phyloP scores from a whole-genome alignment of 148 eudicot genomes.

The Chenopodium album region DNA sequence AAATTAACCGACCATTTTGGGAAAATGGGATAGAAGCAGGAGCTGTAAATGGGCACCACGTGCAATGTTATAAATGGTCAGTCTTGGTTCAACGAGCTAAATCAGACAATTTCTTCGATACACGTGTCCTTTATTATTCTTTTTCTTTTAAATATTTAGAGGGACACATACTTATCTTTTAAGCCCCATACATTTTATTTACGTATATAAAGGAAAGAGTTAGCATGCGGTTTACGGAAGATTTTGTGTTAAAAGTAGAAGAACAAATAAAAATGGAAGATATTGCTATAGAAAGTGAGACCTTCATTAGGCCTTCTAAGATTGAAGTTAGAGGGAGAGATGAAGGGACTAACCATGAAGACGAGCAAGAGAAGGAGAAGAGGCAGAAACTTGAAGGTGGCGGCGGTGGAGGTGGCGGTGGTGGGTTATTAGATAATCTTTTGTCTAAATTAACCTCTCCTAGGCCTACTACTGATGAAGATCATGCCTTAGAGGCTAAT shows the following conservation, averaged over 20 bases:
- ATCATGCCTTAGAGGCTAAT: background rate
- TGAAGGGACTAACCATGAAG: slow-evolving; percentile 5
- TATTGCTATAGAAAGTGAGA: slow-evolving; percentile 6
- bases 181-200: background rate
- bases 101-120: slow-evolving; percentile 18
- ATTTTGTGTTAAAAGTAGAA: background rate
- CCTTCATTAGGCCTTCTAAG: background rate
- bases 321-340: slow-evolving; percentile 21
- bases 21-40: background rate
- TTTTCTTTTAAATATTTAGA: background rate
- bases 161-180: background rate
- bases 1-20: slow-evolving; percentile 23
- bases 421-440: slow-evolving; percentile 29
- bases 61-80: slow-evolving; percentile 12
- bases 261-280: slow-evolving; percentile 27
- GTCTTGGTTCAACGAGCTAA: background rate
- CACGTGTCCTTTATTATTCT: slow-evolving; percentile 20
- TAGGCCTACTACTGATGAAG: slow-evolving; percentile 2
- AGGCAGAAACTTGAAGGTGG: slow-evolving; percentile 21
- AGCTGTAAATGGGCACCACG: slow-evolving; percentile 16
- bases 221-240: background rate
- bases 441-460: slow-evolving; percentile 27
- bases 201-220: background rate
- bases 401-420: background rate
- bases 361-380: slow-evolving; percentile 23